Percentiles rank a stretch among this genome's conserved stretches.
Evolutionary conservation across 345 rosid species (phyloP).

Genomic region (Microcos paniculata): DNA sequence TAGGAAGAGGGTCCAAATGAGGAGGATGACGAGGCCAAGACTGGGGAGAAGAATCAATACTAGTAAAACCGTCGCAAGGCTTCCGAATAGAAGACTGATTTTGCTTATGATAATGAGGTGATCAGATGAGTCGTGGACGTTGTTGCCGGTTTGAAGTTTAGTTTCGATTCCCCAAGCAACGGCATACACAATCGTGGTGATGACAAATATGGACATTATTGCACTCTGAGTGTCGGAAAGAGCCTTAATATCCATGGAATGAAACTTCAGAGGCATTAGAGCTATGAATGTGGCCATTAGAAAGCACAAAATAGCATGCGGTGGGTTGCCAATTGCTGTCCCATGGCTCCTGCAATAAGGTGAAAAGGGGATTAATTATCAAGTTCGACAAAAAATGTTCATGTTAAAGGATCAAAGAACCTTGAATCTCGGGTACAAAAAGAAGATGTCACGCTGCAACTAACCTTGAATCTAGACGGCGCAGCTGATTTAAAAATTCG

Average conservation of each 20-base stretch:
- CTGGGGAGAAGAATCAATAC: background rate
- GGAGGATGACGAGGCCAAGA: background rate
- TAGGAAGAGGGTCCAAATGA: background rate
- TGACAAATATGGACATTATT: background rate
- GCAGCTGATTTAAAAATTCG: background rate
- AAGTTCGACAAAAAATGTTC: too few species aligned
- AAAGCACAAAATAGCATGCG: background rate
- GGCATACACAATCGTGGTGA: background rate
- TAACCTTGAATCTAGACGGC: background rate
- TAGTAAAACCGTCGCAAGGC: background rate
- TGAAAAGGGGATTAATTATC: background rate
- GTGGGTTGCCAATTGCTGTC: background rate
- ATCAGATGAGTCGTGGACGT: background rate
- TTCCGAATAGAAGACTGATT: background rate
- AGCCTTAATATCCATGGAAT: background rate
- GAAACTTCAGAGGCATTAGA: background rate
- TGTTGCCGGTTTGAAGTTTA: too few species aligned
- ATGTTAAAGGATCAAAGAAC: too few species aligned
- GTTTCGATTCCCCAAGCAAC: too few species aligned
- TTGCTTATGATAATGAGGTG: background rate
- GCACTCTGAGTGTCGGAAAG: background rate
- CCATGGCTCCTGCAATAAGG: background rate
- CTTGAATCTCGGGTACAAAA: too few species aligned
- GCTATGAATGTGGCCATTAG: background rate
- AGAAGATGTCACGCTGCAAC: too few species aligned